Base-by-base conservation (phyloP, 2,329 filamentous ascomycete genomes). In the Colletotrichum simmondsii region DNA sequence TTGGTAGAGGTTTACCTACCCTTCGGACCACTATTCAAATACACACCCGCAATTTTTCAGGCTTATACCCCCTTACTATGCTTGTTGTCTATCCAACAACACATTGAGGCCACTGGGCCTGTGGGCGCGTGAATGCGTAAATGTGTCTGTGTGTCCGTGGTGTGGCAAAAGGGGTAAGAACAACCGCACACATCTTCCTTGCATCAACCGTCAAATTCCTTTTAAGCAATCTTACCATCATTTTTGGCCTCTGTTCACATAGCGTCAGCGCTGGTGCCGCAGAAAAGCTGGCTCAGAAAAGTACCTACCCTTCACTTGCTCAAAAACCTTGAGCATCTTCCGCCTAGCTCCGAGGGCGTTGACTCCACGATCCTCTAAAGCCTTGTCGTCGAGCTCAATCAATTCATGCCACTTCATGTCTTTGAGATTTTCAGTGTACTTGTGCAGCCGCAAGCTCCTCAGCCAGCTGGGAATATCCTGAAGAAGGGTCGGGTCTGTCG, bases 271-370 rank as follows among this genome's bases (percentile, higher is more conserved):
- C 22, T 16, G 30, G 12, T 60, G 11, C 24, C 10, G 12, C 14
- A 11, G 16, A 22, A 16, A 4, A 53, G 37, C 14, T 14, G 12
- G 11, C 16, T 46, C 11, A 19, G 6, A n/a, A 37, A 16, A 11
- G 24, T 53, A 78, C 85, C 75, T 84, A 92, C 91, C 93, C 84
- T 92, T 95, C 79, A 98, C 96, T 86, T 98, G 95, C 79, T 98
- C 97, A 84, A 98, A 98, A 69, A 98, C 97, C 91, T 99, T 99
- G 74, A 99, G 87, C 94, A 99, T 97, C 90, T 99, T 99, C 81
- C 96, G 93, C 77, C 97, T 89, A 22, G 97, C 97, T 78, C 97
- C 97, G 69, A 98, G 89, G 66, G 97, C 97, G 82, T 98, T 98
- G 37, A 99, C 97, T 62, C 97, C 97, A 65, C 95, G 93, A 30